These are phyloP conservation scores for Tolypocladium inflatum DNA, from an alignment of 2,329 filamentous ascomycete species.

Conservation along the genomic window DNA sequence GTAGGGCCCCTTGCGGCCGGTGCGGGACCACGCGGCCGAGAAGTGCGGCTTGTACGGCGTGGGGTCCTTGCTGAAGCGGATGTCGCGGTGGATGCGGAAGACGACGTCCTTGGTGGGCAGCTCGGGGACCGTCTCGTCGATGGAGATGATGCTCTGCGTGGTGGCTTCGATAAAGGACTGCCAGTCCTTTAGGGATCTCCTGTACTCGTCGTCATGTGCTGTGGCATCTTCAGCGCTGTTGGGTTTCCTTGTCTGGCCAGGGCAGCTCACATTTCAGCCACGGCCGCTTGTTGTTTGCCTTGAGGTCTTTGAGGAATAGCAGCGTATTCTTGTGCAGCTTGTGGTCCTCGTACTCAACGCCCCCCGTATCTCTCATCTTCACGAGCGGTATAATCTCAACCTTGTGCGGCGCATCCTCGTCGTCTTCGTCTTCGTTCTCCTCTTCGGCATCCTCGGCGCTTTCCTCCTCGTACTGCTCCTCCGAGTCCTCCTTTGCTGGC, in stretches of 20 bases:
- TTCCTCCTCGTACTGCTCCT: conserved; percentile 16
- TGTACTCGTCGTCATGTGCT: conserved; percentile 76
- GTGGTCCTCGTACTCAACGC: conserved; percentile 38
- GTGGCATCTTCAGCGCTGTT: background rate
- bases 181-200: conserved; percentile 72
- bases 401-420: conserved; percentile 25
- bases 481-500: conserved; percentile 10
- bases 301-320: conserved; percentile 47
- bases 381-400: conserved; percentile 25
- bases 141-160: conserved; percentile 58
- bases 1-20: conserved; percentile 78
- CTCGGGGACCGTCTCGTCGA: conserved; percentile 77
- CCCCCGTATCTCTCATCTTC: conserved; percentile 22
- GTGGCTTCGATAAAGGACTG: conserved; percentile 66
- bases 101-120: conserved; percentile 77
- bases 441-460: conserved; percentile 16
- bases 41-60: conserved; percentile 90
- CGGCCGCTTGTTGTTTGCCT: conserved; percentile 46
- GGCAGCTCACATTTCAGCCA: conserved; percentile 47
- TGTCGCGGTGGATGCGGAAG: conserved; percentile 80
- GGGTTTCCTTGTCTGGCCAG: background rate
- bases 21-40: conserved; percentile 78
- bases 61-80: conserved; percentile 73
- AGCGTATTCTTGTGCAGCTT: conserved; percentile 49
- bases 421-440: conserved; percentile 21